Evolutionary conservation across 495 filamentous ascomycete species (phyloP).

Genomic region (Tuber borchii): DNA sequence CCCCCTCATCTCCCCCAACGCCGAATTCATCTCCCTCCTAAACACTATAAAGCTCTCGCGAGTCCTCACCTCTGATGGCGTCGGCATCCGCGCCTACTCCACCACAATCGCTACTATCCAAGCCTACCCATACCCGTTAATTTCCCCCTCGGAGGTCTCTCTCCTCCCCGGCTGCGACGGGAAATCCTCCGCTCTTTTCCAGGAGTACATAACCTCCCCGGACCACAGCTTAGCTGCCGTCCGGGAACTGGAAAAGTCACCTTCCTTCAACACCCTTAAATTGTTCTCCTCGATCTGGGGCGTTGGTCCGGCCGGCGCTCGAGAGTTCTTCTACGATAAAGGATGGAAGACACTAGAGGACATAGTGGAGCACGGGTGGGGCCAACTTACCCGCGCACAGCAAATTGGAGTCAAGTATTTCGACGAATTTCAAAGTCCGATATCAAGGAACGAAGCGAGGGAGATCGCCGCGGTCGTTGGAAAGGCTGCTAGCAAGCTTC

Average conservation of each 20-base stretch:
- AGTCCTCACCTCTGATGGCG: conserved; percentile 62
- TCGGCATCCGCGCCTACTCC: conserved; percentile 82
- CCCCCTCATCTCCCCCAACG: conserved; percentile 63
- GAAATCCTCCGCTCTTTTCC: conserved; percentile 72
- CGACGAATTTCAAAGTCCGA: conserved; percentile 65
- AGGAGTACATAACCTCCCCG: conserved; percentile 59
- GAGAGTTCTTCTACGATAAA: conserved; percentile 70
- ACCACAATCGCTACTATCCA: conserved; percentile 74
- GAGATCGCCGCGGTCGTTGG: conserved; percentile 57
- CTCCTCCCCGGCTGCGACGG: conserved; percentile 71
- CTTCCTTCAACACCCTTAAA: conserved; percentile 56
- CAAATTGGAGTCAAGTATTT: conserved; percentile 97
- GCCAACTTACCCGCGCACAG: conserved; percentile 63
- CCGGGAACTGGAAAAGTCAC: conserved; percentile 57
- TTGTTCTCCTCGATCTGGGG: conserved; percentile 81
- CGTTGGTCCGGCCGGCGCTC: conserved; percentile 74
- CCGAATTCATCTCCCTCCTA: conserved; percentile 66
- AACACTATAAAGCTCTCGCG: conserved; percentile 67
- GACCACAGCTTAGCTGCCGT: conserved; percentile 57
- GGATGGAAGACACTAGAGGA: conserved; percentile 78
- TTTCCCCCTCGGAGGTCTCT: conserved; percentile 55
- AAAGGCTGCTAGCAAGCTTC: conserved; percentile 53
- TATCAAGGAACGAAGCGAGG: conserved; percentile 69
- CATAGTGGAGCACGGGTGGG: conserved; percentile 77
- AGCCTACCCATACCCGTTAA: conserved; percentile 67